phyloP scores from a whole-genome alignment of 163 green algal species.

The Scenedesmus sp. region DNA sequence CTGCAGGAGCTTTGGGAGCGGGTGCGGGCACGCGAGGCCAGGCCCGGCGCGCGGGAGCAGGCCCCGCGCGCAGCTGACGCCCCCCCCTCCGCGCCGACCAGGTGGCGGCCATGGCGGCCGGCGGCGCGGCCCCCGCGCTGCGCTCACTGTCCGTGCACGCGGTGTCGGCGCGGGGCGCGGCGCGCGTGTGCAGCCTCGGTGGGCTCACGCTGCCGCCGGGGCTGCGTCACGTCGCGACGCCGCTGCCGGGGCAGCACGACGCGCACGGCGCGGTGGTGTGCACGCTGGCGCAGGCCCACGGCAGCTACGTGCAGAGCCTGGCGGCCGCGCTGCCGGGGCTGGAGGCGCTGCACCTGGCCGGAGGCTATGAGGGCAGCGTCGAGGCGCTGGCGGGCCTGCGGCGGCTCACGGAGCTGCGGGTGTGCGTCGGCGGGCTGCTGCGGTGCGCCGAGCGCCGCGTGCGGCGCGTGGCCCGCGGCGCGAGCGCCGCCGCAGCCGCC shows the following conservation, averaged over 20 bases:
- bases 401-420: background rate
- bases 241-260: conserved; percentile 10
- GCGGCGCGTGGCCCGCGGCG: no score
- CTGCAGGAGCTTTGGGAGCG: conserved; percentile 24
- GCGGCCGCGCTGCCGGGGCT: background rate
- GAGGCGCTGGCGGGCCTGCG: background rate
- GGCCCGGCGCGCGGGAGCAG: no score
- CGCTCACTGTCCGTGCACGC: background rate
- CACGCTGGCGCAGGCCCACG: conserved; percentile 1
- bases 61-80: no score
- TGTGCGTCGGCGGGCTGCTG: background rate
- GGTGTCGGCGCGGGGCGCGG: background rate
- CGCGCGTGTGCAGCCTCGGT: conserved; percentile 8
- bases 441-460: background rate
- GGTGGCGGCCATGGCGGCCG: background rate
- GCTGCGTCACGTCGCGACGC: conserved; percentile 6
- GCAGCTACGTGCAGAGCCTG: background rate
- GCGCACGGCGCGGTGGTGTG: background rate
- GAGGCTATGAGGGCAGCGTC: background rate
- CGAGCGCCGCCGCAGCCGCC: no score
- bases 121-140: background rate
- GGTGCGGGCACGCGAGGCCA: background rate
- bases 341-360: background rate
- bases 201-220: background rate
- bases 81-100: background rate